These are phyloP conservation scores for Sporothrix humicola DNA, from an alignment of 2,329 filamentous ascomycete species.

Conservation along the genomic window DNA sequence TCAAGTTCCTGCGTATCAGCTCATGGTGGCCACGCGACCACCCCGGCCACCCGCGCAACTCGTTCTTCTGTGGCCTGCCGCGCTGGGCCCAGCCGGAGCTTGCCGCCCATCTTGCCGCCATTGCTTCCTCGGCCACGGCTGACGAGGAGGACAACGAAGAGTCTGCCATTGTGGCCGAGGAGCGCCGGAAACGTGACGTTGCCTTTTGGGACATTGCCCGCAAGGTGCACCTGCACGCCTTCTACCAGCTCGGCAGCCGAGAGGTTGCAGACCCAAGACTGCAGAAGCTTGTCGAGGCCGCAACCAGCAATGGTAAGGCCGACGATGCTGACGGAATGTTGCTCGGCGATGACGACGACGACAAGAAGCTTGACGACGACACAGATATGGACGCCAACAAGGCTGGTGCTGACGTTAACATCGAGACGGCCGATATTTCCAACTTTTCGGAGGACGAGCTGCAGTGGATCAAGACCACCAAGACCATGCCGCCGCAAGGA, in stretches of 20 bases:
- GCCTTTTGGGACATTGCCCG: constrained; percentile 83
- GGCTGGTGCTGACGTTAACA: constrained; percentile 38
- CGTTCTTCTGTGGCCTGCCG: constrained; percentile 72
- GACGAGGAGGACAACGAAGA: constrained; percentile 81
- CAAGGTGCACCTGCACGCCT: constrained; percentile 77
- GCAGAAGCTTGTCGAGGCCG: constrained; percentile 51
- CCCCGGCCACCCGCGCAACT: constrained; percentile 47
- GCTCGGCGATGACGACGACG: constrained; percentile 37
- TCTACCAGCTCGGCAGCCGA: constrained; percentile 84
- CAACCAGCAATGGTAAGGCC: constrained; percentile 40
- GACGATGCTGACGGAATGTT: constrained; percentile 39
- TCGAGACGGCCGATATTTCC: constrained; percentile 51
- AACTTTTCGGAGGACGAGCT: constrained; percentile 52
- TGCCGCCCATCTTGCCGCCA: constrained; percentile 53
- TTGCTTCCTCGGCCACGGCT: constrained; percentile 49
- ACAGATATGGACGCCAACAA: constrained; percentile 48
- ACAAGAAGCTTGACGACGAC: constrained; percentile 59
- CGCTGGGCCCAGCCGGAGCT: constrained; percentile 81
- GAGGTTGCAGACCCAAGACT: constrained; percentile 66
- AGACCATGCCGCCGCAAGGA: constrained; percentile 80
- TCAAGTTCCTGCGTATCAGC: constrained; percentile 87
- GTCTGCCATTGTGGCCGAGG: constrained; percentile 59
- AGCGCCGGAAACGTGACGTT: constrained; percentile 70
- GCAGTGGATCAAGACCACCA: constrained; percentile 80
- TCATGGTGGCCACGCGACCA: constrained; percentile 92